These are phyloP conservation scores for Plantago major DNA, from an alignment of 257 asterid species.

Conservation along the genomic window DNA sequence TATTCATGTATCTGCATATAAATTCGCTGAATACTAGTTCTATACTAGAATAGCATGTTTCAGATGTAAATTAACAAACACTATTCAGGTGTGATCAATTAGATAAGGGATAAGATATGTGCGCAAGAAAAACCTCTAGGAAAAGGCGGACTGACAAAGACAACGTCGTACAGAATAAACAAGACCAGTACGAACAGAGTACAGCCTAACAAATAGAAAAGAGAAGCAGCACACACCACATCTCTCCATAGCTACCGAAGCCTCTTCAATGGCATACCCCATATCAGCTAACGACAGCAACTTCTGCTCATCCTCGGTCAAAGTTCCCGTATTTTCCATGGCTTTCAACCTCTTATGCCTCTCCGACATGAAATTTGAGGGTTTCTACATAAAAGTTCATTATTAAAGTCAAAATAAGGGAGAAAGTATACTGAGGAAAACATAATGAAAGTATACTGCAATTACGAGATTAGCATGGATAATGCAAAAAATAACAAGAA, in stretches of 20 bases:
- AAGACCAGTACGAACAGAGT: background rate
- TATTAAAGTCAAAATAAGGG: background rate
- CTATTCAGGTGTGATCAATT: too few relatives aligned
- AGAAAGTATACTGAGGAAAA: background rate
- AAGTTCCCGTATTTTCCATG: constrained; percentile 31
- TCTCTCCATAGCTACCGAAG: constrained; percentile 43
- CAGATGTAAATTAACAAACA: too few relatives aligned
- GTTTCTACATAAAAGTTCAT: constrained; percentile 22
- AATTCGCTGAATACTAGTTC: too few relatives aligned
- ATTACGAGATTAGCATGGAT: background rate
- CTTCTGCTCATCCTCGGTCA: constrained; percentile 38
- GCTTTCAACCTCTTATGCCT: constrained; percentile 34
- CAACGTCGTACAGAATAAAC: background rate
- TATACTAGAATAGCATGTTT: too few relatives aligned
- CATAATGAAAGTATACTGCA: background rate
- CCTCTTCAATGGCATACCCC: constrained; percentile 45
- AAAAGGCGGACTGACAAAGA: too few relatives aligned
- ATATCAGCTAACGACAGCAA: constrained; percentile 31
- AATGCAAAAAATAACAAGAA: background rate
- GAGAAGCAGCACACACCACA: constrained; percentile 29
- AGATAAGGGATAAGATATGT: too few relatives aligned
- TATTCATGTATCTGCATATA: too few relatives aligned
- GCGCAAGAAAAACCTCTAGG: too few relatives aligned
- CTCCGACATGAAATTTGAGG: constrained; percentile 26
- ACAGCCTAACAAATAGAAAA: background rate